phyloP scores from a whole-genome alignment of 2,329 filamentous ascomycete species.

The Fusarium zealandicum region DNA sequence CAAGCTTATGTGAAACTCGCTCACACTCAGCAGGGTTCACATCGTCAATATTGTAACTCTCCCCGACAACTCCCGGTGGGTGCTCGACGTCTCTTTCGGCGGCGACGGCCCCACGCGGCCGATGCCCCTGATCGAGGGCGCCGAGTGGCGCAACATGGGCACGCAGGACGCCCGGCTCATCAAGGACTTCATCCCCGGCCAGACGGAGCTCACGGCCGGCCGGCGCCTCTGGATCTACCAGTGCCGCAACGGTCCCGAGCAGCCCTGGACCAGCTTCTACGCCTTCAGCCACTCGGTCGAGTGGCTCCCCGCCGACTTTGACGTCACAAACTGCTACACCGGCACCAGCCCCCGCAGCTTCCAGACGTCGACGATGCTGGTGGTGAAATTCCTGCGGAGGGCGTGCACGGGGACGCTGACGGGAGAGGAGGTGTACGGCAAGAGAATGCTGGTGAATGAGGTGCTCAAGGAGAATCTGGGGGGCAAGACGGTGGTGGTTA shows the following conservation, averaged over 20 bases:
- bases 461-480: conserved; percentile 61
- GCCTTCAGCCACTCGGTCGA: conserved; percentile 69
- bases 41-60: conserved; percentile 69
- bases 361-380: conserved; percentile 62
- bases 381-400: conserved; percentile 60
- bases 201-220: conserved; percentile 49
- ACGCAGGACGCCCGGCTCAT: conserved; percentile 64
- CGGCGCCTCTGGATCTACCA: conserved; percentile 69
- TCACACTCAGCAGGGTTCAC: conserved; percentile 52
- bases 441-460: conserved; percentile 59
- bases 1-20: conserved; percentile 29
- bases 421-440: conserved; percentile 57
- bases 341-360: conserved; percentile 57
- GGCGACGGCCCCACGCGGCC: conserved; percentile 66
- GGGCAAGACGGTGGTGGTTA: conserved; percentile 57
- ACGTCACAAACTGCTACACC: conserved; percentile 64
- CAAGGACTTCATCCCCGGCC: conserved; percentile 55
- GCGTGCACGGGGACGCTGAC: conserved; percentile 51
- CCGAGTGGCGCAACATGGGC: conserved; percentile 57
- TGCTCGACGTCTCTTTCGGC: conserved; percentile 70
- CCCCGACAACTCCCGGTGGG: conserved; percentile 55
- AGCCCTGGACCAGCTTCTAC: conserved; percentile 66
- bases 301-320: conserved; percentile 68
- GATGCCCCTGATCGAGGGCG: conserved; percentile 57
- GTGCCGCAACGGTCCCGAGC: conserved; percentile 57